A percentile compares a stretch with the other conserved stretches of the same genome.
Conservation (phyloP, 2,329 filamentous ascomycete genomes). For the Talaromyces sp. region DNA sequence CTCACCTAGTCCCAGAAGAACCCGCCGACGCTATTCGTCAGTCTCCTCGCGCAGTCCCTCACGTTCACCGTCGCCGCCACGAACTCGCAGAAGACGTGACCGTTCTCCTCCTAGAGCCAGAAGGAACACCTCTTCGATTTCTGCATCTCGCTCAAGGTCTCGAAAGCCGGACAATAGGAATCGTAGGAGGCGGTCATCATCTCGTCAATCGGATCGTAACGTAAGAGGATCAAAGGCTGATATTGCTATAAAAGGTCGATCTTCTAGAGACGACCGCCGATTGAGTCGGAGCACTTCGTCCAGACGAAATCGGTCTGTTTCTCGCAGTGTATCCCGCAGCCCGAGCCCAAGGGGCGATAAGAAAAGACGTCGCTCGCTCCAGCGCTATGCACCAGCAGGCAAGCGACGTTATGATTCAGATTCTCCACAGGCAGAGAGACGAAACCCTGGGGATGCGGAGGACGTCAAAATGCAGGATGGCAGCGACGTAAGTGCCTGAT, state of each 20-base stretch:
- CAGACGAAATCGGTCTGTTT: conserved; percentile 26
- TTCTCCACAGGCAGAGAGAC: conserved; percentile 41
- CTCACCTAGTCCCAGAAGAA: conserved; percentile 56
- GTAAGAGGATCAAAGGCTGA: conserved; percentile 48
- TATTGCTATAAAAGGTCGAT: conserved; percentile 45
- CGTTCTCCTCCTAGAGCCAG: conserved; percentile 28
- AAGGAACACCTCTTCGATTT: conserved; percentile 30
- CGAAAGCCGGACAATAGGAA: conserved; percentile 26
- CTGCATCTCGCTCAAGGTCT: conserved; percentile 38
- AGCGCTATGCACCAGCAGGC: conserved; percentile 44
- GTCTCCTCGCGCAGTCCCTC: conserved; percentile 39
- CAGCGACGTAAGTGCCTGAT: conserved; percentile 14
- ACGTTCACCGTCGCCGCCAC: conserved; percentile 35
- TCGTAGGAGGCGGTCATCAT: conserved; percentile 44
- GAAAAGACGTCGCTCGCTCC: conserved; percentile 45
- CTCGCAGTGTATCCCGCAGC: conserved; percentile 40
- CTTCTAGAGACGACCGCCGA: conserved; percentile 41
- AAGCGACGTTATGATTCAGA: conserved; percentile 43
- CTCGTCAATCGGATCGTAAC: conserved; percentile 39
- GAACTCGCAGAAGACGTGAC: conserved; percentile 33
- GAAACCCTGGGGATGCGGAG: conserved; percentile 40
- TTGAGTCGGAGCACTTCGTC: conserved; percentile 36
- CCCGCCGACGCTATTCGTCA: conserved; percentile 40
- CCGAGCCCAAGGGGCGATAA: conserved; percentile 33
- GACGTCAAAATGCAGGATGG: conserved; percentile 23